Evolutionary conservation across 352 stramenopile species (phyloP).

Genomic region (Globisporangium okanoganense): DNA sequence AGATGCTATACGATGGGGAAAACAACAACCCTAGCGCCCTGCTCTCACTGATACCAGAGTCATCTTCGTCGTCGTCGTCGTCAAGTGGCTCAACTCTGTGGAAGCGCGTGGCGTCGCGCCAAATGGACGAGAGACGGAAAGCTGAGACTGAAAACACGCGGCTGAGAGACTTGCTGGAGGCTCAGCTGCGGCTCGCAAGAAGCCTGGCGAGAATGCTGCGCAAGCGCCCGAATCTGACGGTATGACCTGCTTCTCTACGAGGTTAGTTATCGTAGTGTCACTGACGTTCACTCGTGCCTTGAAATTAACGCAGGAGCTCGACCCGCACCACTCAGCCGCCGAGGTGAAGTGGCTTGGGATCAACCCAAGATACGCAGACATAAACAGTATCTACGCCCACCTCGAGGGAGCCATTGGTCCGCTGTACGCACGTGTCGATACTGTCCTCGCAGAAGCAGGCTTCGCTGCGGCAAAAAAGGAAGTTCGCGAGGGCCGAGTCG

Average conservation of each 20-base stretch:
- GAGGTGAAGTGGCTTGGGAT: neutral
- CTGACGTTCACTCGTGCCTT: neutral
- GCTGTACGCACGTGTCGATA: neutral
- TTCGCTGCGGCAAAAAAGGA: neutral
- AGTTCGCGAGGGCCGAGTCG: neutral
- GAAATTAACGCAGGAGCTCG: neutral
- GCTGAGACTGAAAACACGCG: neutral
- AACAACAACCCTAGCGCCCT: neutral
- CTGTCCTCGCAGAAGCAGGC: neutral
- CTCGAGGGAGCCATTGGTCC: neutral
- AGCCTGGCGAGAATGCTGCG: neutral
- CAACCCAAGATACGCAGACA: neutral
- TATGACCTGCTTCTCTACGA: neutral
- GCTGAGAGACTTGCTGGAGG: neutral
- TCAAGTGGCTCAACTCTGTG: neutral
- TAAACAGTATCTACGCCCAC: neutral
- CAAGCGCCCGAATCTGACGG: neutral
- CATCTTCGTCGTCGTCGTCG: neutral
- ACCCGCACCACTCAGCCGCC: neutral
- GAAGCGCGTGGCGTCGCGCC: conserved; percentile 2
- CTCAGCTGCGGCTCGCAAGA: neutral
- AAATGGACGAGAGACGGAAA: conserved; percentile 4
- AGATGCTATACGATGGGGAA: no score
- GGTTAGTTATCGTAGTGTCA: neutral
- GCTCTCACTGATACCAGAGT: neutral